Evolutionary conservation across 1,139 yeast species (phyloP), one percentile per base, ranked within the genome.

Genomic region (Suhomyces bokatorum): DNA sequence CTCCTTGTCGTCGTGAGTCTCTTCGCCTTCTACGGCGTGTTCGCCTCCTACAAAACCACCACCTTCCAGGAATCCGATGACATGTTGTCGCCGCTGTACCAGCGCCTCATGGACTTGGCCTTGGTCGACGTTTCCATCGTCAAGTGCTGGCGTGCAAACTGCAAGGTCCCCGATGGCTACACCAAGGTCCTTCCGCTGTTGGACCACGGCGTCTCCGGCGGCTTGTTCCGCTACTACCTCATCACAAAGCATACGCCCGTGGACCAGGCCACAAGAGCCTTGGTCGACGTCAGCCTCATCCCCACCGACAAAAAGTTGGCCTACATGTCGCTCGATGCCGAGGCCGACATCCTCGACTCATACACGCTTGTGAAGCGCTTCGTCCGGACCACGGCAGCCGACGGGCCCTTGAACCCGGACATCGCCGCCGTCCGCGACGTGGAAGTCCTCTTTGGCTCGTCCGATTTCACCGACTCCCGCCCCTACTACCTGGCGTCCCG

Each of bases 381-480:
- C 29, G 26, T 42, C 20, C 40, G 42, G 14, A 47, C 53, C 8
- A 49, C 47, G 17, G 49, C 53, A 2, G 40, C 45, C 6, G 41
- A 41, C 12, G 47, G 47, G 4, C 39, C 39, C 11, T 39, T 44
- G 27, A 16, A 35, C 9, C 39, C 42, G 6, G 53, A 55, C 20
- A 26, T 45, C 13, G 47, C 55, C 0, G 48, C 61, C 12, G 52
- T 67, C 16, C 50, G 66, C 28, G 50, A 56, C 16, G 43, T 66
- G 16, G 70, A 66, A 42, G 52, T 66, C 9, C 54, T 67, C 20
- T 58, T 60, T 37, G 67, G 67, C 12, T 46, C 56, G 36, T 51
- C 55, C 33, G 65, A 60, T 43, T 50, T 57, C 39, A 45, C 47
- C 9, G 68, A 63, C 42, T 42, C 54, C 3, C 43, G 57, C 6